A percentile compares a stretch with the other conserved stretches of the same genome.
These are phyloP conservation scores for Dendrobium officinale DNA, from an alignment of 106 monocot species.

Conservation along the genomic window DNA sequence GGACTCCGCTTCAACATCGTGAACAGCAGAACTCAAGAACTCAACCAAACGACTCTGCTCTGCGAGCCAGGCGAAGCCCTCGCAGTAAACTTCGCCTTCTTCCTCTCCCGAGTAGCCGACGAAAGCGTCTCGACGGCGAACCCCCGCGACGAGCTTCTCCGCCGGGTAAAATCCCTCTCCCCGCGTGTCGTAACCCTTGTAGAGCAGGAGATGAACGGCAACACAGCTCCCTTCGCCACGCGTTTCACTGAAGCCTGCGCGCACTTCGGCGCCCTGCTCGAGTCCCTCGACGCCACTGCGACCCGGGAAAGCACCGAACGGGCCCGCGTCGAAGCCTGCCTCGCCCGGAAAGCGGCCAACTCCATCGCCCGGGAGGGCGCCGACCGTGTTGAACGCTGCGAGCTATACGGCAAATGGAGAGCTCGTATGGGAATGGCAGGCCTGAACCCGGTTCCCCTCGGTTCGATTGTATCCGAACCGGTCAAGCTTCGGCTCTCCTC, in stretches of 20 bases:
- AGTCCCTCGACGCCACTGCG: conserved; percentile 44
- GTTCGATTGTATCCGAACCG: conserved; percentile 23
- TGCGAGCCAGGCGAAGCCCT: conserved; percentile 65
- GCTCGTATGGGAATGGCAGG: conserved; percentile 81
- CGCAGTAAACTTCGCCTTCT: conserved; percentile 63
- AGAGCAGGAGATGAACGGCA: conserved; percentile 75
- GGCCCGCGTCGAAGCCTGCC: conserved; percentile 35
- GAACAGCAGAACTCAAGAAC: conserved; percentile 20
- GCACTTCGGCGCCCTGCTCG: conserved; percentile 55
- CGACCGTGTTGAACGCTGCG: conserved; percentile 66
- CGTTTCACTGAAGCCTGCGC: conserved; percentile 56
- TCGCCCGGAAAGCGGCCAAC: conserved; percentile 49
- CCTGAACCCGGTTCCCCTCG: conserved; percentile 26
- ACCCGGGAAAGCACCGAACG: conserved; percentile 31
- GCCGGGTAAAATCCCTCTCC: conserved; percentile 39
- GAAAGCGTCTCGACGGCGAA: conserved; percentile 82
- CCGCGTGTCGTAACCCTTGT: conserved; percentile 47
- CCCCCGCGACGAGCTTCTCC: conserved; percentile 74
- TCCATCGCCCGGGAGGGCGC: conserved; percentile 45
- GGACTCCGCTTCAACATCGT: conserved; percentile 50
- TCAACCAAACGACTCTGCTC: conserved; percentile 28
- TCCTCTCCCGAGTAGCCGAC: conserved; percentile 60
- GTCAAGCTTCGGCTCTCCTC: conserved; percentile 26
- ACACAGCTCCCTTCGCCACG: conserved; percentile 60
- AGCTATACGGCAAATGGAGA: conserved; percentile 81